Conservation (phyloP, 306 rosid genomes). For the Ormosia semicastrata region DNA sequence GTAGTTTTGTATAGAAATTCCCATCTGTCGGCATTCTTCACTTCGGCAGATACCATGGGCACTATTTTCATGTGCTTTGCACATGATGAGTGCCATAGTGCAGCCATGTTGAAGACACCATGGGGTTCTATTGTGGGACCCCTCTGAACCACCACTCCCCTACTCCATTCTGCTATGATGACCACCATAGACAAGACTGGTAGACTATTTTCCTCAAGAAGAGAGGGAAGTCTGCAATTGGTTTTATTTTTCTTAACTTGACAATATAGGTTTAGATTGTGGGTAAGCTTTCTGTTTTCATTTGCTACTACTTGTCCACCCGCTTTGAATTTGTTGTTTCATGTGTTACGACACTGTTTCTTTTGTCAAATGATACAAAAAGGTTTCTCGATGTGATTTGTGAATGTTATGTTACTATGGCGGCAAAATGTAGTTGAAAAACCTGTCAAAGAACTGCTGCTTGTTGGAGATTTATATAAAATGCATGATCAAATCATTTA, state of each 20-base stretch:
- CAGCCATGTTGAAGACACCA: neutral
- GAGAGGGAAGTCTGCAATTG: neutral
- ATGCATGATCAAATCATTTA: neutral
- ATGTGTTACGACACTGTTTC: neutral
- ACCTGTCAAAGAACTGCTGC: neutral
- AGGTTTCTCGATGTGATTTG: neutral
- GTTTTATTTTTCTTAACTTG: neutral
- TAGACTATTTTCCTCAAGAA: neutral
- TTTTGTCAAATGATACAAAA: neutral
- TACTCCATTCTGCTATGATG: neutral
- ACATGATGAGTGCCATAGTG: neutral
- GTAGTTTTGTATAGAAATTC: neutral
- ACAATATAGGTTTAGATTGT: neutral
- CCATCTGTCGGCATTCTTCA: neutral
- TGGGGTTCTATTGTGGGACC: neutral
- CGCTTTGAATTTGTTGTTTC: neutral
- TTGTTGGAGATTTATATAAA: neutral
- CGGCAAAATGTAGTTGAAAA: neutral
- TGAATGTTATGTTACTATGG: neutral
- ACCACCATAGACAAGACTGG: neutral
- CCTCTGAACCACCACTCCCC: neutral
- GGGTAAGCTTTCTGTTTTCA: neutral
- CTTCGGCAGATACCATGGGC: neutral
- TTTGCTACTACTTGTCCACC: neutral
- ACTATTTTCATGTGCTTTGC: too few species aligned